Conservation (phyloP, 192 early-diverging fungal genomes). For the Paraglomus occultum region DNA sequence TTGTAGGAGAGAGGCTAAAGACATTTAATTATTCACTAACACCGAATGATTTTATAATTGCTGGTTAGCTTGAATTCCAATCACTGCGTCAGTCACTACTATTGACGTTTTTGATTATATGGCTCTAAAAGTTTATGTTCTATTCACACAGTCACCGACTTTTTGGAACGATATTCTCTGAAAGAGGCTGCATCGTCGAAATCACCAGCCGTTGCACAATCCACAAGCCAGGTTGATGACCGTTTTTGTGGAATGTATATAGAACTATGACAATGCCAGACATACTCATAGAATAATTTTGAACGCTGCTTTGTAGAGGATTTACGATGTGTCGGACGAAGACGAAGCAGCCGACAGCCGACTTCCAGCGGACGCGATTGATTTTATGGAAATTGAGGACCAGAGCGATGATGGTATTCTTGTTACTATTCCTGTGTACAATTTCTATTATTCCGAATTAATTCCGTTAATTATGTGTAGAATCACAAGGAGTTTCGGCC, state of each 20-base stretch:
- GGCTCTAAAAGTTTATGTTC: not conserved
- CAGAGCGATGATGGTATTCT: conserved; percentile 18
- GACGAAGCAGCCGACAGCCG: not conserved
- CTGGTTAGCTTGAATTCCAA: conserved; percentile 44
- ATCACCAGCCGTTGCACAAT: not conserved
- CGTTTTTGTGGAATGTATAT: conserved; percentile 29
- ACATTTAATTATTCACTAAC: conserved; percentile 57
- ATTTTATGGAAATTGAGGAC: conserved; percentile 24
- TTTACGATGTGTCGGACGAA: conserved; percentile 19
- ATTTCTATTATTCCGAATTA: not conserved
- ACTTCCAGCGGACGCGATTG: not conserved
- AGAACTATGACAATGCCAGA: conserved; percentile 47
- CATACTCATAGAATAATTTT: conserved; percentile 92
- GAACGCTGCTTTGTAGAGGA: conserved; percentile 61
- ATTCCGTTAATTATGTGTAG: not conserved
- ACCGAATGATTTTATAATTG: conserved; percentile 68
- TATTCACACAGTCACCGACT: conserved; percentile 51
- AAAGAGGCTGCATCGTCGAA: conserved; percentile 26
- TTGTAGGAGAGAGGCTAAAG: conserved; percentile 73
- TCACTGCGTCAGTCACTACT: not conserved
- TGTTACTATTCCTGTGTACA: no score
- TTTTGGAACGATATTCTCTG: conserved; percentile 51
- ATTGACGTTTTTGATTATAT: not conserved
- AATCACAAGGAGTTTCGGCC: not conserved
- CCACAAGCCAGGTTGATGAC: conserved; percentile 17